phyloP scores from a whole-genome alignment of 495 filamentous ascomycete species.

The Neurospora discreta region DNA sequence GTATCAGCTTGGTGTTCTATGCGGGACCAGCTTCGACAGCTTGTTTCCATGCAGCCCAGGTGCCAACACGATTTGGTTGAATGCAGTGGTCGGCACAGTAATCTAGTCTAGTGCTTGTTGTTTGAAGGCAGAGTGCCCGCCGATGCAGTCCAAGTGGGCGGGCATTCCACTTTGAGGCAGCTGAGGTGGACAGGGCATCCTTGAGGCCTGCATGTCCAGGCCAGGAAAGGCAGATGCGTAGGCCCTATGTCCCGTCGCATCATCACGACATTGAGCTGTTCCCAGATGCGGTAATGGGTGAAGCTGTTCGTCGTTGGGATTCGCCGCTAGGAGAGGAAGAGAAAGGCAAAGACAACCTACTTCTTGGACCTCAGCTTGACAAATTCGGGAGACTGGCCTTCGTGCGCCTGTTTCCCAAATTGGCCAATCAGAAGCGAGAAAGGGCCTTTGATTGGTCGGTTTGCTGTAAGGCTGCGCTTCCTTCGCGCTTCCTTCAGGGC shows the following conservation, averaged over 20 bases:
- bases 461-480: not conserved
- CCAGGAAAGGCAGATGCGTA: not conserved
- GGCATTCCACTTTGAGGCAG: not conserved
- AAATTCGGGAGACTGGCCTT: not conserved
- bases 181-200: not conserved
- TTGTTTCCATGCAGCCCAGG: not conserved
- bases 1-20: not conserved
- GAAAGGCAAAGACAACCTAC: not conserved
- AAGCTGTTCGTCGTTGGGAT: not conserved
- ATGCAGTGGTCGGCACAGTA: not conserved
- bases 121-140: not conserved
- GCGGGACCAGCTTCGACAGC: not conserved
- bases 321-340: not conserved
- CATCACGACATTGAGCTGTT: not conserved
- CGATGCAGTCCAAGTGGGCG: not conserved
- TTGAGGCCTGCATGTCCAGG: not conserved
- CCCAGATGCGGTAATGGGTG: not conserved
- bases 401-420: not conserved
- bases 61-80: not conserved
- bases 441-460: not conserved
- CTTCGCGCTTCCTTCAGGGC: not conserved
- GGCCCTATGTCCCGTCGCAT: not conserved
- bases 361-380: too few relatives aligned
- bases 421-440: not conserved
- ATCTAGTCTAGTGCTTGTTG: too few relatives aligned